These are phyloP conservation scores for Candida glucosophila DNA, from an alignment of 1,139 yeast species.

Conservation along the genomic window DNA sequence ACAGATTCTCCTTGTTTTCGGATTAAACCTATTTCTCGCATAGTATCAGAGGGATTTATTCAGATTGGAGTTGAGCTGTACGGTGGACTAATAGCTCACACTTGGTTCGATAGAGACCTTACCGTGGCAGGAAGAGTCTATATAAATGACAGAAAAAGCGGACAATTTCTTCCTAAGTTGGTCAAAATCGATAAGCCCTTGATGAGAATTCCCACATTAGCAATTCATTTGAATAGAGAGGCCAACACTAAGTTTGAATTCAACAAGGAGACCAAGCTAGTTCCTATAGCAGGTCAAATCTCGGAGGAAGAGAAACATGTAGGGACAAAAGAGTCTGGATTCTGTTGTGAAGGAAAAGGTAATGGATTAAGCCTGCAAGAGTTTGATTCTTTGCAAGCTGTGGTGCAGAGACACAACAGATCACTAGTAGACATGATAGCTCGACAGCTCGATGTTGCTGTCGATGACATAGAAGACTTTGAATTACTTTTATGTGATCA, in stretches of 20 bases:
- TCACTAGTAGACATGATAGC: slow-evolving; percentile 66
- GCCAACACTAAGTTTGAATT: slow-evolving; percentile 76
- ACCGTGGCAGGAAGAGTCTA: slow-evolving; percentile 89
- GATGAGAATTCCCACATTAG: slow-evolving; percentile 87
- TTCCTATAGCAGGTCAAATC: slow-evolving; percentile 85
- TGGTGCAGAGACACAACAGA: slow-evolving; percentile 68
- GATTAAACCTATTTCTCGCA: slow-evolving; percentile 79
- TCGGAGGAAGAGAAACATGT: slow-evolving; percentile 29
- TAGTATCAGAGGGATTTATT: slow-evolving; percentile 63
- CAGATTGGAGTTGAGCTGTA: slow-evolving; percentile 92
- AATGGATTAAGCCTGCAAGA: slow-evolving; percentile 42
- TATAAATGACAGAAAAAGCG: slow-evolving; percentile 41
- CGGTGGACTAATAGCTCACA: slow-evolving; percentile 92
- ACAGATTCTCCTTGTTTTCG: slow-evolving; percentile 92
- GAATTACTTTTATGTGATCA: slow-evolving; percentile 85
- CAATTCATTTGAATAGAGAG: slow-evolving; percentile 81
- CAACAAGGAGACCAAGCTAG: slow-evolving; percentile 78
- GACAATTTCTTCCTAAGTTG: slow-evolving; percentile 52
- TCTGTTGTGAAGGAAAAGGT: slow-evolving; percentile 39
- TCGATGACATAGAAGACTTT: slow-evolving; percentile 68
- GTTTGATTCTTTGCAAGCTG: slow-evolving; percentile 57
- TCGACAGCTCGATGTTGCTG: slow-evolving; percentile 43
- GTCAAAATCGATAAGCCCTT: slow-evolving; percentile 78
- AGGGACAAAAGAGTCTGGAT: slow-evolving; percentile 6
- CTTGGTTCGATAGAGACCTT: slow-evolving; percentile 91